Evolutionary conservation across 805 yeast species (phyloP), one percentile per base, ranked within the genome.

Genomic region (Yarrowia sp.): DNA sequence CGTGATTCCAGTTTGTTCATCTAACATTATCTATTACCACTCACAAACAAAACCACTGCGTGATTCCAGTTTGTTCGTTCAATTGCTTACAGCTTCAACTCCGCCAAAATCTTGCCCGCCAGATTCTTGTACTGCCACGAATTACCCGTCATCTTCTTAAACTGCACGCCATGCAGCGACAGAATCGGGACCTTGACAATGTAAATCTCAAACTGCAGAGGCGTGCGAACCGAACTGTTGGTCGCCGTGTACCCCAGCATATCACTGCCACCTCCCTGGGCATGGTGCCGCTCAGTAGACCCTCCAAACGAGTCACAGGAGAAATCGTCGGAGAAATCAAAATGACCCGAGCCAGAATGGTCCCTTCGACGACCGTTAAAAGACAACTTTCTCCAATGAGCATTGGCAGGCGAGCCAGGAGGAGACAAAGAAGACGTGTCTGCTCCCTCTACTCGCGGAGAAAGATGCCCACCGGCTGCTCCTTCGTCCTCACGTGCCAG

Each of bases 101-200:
- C 90, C 69, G 83, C 83, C 77, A 93, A 84, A 61, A 93, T 89
- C 76, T 88, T 91, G 67, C 94, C 87, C 1, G 98, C 98, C 74
- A 93, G 81, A 10, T 92, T 88, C 80, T 94, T 93, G 79, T 93
- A 93, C 79, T 89, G 86, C 98, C 98, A 93, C 1, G 97, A 91
- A 76, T 94, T 92, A 74, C 98, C 98, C 68, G 90, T 84, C 38
- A 93, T 84, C 76, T 93, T 93, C 82, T 94, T 94, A 81, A 93
- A 92, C 77, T 94, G 98, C 58, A 93, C 93, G 78, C 98, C 98
- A 71, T 90, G 92, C 69, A 94, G 81, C 5, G 96, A 92, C 67
- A 93, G 90, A 71, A 93, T 83, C 55, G 97, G 97, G 58, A 93
- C 96, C 76, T 92, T 92, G 47, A 93, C 98, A 70, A 93, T 87